Percentiles rank a stretch among this genome's conserved stretches.
Evolutionary conservation across 768 basidiomycete species (phyloP).

Genomic region (Hypholoma sublateritium): DNA sequence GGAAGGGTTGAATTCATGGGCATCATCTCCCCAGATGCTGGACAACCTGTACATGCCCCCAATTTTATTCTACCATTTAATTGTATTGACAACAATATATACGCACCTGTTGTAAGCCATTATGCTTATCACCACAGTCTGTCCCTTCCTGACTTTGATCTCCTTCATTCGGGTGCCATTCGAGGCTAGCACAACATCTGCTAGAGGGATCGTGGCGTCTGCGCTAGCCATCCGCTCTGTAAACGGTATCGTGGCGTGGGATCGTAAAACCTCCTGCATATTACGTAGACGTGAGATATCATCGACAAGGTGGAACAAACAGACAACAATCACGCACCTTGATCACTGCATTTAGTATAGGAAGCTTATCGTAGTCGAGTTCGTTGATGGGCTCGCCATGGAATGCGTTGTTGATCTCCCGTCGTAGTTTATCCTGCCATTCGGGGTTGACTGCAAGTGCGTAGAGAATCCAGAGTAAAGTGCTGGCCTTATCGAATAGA

Average conservation of each 20-base stretch:
- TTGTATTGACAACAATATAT: too few relatives aligned
- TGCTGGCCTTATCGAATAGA: background rate
- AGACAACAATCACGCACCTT: background rate
- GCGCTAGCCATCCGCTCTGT: background rate
- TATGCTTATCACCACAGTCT: background rate
- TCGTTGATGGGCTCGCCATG: background rate
- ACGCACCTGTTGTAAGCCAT: background rate
- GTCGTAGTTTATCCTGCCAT: background rate
- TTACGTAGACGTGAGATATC: background rate
- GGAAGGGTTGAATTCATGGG: background rate
- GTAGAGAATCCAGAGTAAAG: background rate
- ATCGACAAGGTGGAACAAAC: background rate
- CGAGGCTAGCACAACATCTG: background rate
- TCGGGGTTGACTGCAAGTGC: background rate
- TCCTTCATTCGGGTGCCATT: background rate
- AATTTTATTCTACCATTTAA: background rate
- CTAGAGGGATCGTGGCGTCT: background rate
- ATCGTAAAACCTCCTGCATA: background rate
- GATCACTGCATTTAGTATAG: background rate
- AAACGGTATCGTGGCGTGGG: background rate
- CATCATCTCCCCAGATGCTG: slow-evolving; percentile 1
- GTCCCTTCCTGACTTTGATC: background rate
- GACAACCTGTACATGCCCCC: background rate
- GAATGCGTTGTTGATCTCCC: background rate
- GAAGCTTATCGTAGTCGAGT: background rate